A percentile compares a stretch with the other conserved stretches of the same genome.
phyloP scores from a whole-genome alignment of 225 moss, liverwort and hornwort species.

The Marchantia paleacea region DNA sequence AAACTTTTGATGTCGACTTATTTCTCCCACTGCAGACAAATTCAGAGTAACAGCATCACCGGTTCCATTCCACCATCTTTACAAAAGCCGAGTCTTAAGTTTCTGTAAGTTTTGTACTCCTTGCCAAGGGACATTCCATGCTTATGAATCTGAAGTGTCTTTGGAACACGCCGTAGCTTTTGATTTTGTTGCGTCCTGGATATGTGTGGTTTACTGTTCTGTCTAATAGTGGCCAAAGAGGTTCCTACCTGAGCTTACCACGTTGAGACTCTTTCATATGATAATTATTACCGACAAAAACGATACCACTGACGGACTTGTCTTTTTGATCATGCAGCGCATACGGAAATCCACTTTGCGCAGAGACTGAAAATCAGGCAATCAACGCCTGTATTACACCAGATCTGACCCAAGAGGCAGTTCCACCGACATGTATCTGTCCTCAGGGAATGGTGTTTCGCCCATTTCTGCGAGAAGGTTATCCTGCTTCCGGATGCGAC shows the following conservation, averaged over 20 bases:
- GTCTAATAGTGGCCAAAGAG: too few species aligned
- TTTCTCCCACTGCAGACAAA: slow-evolving; percentile 8
- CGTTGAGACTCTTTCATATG: too few species aligned
- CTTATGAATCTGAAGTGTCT: background rate
- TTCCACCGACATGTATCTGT: slow-evolving; percentile 22
- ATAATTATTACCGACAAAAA: too few species aligned
- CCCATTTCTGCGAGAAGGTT: slow-evolving; percentile 22
- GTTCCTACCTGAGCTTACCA: too few species aligned
- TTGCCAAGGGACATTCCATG: background rate
- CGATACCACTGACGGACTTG: too few species aligned
- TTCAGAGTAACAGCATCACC: slow-evolving; percentile 21
- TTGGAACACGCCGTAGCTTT: background rate
- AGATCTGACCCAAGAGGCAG: background rate
- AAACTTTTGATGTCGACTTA: too few species aligned
- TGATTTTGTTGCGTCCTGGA: background rate
- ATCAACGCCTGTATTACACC: slow-evolving; percentile 18
- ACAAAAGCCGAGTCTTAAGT: slow-evolving; percentile 11
- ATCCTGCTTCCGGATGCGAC: slow-evolving; percentile 25
- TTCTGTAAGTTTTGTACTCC: slow-evolving; percentile 21
- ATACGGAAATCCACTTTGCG: slow-evolving; percentile 27
- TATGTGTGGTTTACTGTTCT: too few species aligned
- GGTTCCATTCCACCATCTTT: slow-evolving; percentile 23
- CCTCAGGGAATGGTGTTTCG: slow-evolving; percentile 26
- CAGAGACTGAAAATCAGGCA: slow-evolving; percentile 3
- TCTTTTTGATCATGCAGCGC: slow-evolving; percentile 16